Evolutionary conservation across 495 filamentous ascomycete species (phyloP).

Genomic region (Penicillium tannophilum): DNA sequence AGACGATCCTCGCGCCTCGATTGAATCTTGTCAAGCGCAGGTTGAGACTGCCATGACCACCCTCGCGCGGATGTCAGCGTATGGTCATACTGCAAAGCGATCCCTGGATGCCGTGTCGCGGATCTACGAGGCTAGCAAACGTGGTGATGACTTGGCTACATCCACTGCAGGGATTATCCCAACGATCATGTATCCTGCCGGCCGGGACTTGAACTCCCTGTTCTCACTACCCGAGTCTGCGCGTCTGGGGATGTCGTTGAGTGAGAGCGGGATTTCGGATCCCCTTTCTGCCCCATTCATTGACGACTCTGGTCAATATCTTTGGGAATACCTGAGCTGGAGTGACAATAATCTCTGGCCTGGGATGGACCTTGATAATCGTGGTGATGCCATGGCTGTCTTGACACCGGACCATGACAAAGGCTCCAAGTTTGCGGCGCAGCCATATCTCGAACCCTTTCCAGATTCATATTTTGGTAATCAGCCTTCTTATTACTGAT

Average conservation of each 20-base stretch:
- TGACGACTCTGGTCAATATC: constrained; percentile 41
- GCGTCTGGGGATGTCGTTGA: constrained; percentile 21
- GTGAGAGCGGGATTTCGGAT: constrained; percentile 32
- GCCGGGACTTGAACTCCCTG: constrained; percentile 21
- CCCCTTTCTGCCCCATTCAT: constrained; percentile 31
- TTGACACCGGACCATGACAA: constrained; percentile 36
- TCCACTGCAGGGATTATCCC: constrained; percentile 10
- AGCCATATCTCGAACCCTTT: constrained; percentile 34
- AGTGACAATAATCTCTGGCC: constrained; percentile 43
- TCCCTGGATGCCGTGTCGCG: constrained; percentile 67
- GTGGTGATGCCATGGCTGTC: constrained; percentile 27
- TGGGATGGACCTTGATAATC: constrained; percentile 35
- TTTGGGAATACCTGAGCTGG: constrained; percentile 50
- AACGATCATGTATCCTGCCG: constrained; percentile 17
- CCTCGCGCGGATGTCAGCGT: constrained; percentile 69
- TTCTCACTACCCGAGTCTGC: constrained; percentile 26
- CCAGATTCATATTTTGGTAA: constrained; percentile 37
- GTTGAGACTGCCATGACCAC: constrained; percentile 69
- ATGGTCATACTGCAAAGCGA: constrained; percentile 69
- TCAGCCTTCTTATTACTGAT: constrained; percentile 25
- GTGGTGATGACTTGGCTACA: constrained; percentile 23
- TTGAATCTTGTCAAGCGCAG: constrained; percentile 50
- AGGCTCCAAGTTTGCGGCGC: constrained; percentile 28
- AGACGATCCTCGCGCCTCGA: constrained; percentile 56
- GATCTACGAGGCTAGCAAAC: constrained; percentile 65